A percentile compares a stretch with the other conserved stretches of the same genome.
Conservation (phyloP, 352 stramenopile species). For the Phytophthora ohioensis region DNA sequence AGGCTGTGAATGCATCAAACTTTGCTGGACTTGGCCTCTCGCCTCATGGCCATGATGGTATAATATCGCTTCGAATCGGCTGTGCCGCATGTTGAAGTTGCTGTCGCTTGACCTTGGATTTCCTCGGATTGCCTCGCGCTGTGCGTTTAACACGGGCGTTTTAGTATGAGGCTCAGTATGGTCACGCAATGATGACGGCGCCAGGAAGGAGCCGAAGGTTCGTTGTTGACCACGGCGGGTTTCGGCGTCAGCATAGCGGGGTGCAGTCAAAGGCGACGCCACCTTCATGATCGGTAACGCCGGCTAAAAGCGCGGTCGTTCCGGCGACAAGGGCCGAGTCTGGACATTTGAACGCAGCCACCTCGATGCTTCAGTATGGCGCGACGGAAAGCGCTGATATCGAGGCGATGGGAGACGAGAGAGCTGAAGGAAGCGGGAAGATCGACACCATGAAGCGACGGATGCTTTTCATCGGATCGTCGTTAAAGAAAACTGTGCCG, state of each 20-base stretch:
- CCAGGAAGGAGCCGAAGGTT: background rate
- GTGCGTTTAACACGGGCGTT: conserved; percentile 5
- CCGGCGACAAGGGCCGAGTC: background rate
- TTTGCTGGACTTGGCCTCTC: background rate
- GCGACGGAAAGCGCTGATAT: conserved; percentile 3
- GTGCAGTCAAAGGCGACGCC: background rate
- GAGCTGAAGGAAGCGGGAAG: conserved; percentile 6
- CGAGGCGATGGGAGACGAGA: conserved; percentile 9
- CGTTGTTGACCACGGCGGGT: background rate
- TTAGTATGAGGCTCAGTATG: conserved; percentile 9
- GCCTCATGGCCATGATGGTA: background rate
- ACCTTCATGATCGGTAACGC: background rate
- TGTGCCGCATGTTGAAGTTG: conserved; percentile 23
- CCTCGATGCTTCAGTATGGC: conserved; percentile 7
- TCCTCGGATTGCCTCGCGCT: conserved; percentile 17
- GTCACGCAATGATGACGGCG: conserved; percentile 26
- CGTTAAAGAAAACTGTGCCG: conserved; percentile 19
- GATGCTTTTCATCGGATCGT: conserved; percentile 19
- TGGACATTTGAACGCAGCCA: conserved; percentile 28
- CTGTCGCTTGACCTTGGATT: conserved; percentile 14
- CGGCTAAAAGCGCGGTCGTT: background rate
- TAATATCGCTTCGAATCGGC: background rate
- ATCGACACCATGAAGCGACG: conserved; percentile 8
- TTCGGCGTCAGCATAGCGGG: conserved; percentile 2
- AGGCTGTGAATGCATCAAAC: too few species aligned